Base-by-base conservation (phyloP, 2,329 filamentous ascomycete genomes). In the Ophiosphaerella narmari region DNA sequence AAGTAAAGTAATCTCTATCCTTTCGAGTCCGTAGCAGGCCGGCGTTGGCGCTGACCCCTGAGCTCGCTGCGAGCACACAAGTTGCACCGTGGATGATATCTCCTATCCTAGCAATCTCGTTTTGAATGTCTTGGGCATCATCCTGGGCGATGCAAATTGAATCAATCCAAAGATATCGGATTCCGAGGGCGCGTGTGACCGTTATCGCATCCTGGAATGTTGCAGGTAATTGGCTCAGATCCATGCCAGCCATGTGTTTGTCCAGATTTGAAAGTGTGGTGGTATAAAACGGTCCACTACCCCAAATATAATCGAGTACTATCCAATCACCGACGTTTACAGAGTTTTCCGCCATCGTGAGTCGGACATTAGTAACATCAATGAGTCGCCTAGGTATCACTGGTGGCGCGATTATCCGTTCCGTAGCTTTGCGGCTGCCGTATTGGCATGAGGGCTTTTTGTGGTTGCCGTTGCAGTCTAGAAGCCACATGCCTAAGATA, bases 81-180 rank as follows among this genome's bases (percentile, higher is more conserved):
- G 55, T 52, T 0, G 57, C 59, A 12, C 46, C 46, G 34, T 46
- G 55, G 33, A 46, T 61, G 4, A 64, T 50, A 23, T 53, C 42
- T 32, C 55, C 60, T 60, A 66, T 68, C 1, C 32, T 31, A 7
- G 39, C 43, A 2, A 54, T 36, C 18, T 68, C 58, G 12, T 46
- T 39, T 5, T 52, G 38, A n/a, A 57, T 63, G 32, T 67, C 65
- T 6, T 37, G 52, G 4, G 49, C 29, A 11, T 49, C 41, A 13
- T 46, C 62, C 47, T 66, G 62, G 16, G 63, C 51, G 35, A 64
- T 64, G 38, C 62, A 66, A 1, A 66, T 32, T 1, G 55, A 52
- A 37, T 66, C 63, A 13, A 67, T 62, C 63, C 63, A 66, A 2
- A 67, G 16, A 37, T 63, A 67, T 13, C 51, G 51, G 6, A 57